Conservation (phyloP, 2,329 filamentous ascomycete genomes). For the Rutstroemia sp. region DNA sequence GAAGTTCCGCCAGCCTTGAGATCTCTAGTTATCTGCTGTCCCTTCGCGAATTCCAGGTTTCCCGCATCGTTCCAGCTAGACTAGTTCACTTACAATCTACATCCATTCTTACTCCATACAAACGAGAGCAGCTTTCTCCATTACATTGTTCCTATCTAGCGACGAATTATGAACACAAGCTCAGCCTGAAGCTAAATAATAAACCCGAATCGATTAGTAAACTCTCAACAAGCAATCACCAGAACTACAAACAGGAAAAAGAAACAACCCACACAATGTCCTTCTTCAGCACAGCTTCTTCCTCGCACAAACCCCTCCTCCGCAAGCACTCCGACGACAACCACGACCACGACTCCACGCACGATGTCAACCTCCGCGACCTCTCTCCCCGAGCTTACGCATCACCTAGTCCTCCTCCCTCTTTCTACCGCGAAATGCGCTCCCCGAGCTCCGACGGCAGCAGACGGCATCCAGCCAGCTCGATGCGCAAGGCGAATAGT, state of each 20-base stretch:
- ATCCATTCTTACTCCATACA: background rate
- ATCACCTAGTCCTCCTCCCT: background rate
- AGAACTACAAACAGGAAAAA: background rate
- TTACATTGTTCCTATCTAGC: background rate
- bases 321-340: background rate
- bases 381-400: background rate
- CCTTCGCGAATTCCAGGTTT: background rate
- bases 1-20: background rate
- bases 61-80: background rate
- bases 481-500: background rate
- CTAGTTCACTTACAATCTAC: background rate
- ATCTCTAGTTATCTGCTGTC: background rate
- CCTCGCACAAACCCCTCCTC: background rate
- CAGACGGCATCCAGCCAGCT: background rate
- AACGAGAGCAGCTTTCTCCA: background rate
- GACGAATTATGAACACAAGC: background rate
- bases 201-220: background rate
- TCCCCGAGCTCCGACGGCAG: background rate
- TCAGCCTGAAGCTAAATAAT: too few relatives aligned
- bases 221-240: background rate
- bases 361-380: slow-evolving; percentile 1
- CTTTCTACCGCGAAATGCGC: slow-evolving; percentile 3
- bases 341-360: background rate
- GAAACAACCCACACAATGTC: background rate
- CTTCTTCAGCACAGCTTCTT: background rate